Conservation (phyloP, 148 eudicot species). For the Hydrangea macrophylla region DNA sequence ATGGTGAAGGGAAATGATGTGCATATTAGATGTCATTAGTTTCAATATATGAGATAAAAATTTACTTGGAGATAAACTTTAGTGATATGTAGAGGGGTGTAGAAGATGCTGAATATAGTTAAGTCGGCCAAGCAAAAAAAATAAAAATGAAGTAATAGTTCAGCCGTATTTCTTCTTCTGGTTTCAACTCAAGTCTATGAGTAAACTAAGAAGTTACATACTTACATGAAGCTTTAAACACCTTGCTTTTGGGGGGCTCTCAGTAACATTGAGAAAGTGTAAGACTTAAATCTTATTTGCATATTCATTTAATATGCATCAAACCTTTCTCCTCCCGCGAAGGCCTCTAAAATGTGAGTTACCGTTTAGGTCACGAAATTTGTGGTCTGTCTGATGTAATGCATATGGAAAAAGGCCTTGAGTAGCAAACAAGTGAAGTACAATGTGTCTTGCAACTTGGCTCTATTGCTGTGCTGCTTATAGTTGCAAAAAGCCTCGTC, state of each 20-base stretch:
- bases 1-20: neutral
- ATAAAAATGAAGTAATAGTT: no score
- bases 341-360: no score
- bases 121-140: no score
- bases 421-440: neutral
- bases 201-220: neutral
- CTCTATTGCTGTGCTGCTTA: constrained; percentile 1
- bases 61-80: neutral
- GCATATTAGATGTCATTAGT: neutral
- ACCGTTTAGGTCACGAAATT: no score
- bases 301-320: neutral
- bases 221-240: no score
- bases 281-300: neutral
- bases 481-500: neutral
- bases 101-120: neutral
- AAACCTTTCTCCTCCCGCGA: neutral
- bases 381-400: no score
- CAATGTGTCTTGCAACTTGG: neutral
- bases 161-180: no score
- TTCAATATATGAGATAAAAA: neutral
- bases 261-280: neutral
- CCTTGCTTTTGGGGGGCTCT: neutral
- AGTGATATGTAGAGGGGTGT: no score
- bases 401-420: no score
- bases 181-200: neutral